Base-by-base conservation (phyloP, 2,329 filamentous ascomycete genomes). In the Paracamarosporium sp. region DNA sequence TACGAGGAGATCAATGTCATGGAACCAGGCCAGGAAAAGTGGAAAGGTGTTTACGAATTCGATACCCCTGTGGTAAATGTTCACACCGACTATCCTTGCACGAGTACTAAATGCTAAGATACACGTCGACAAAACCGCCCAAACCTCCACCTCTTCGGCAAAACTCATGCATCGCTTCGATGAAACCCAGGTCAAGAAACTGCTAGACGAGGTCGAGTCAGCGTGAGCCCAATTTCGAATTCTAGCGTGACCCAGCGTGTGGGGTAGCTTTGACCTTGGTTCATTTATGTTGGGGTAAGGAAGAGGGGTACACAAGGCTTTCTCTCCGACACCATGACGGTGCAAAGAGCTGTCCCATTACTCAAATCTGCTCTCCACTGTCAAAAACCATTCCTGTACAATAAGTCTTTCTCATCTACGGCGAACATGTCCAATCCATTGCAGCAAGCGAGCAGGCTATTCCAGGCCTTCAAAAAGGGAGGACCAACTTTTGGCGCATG, bases 121-220 rank as follows among this genome's bases (percentile, higher is more conserved):
- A 28, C 86, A 89, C 68, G 78, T 93, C 59, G 88, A 87, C 78
- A 88, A 85, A 56, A 55, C 63, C 45, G 58, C 78, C 79, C 30
- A 80, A 54, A 83, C 82, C 3, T 85, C 85, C 1, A 82, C 83
- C 5, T 68, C 86, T 60, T 87, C 89, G 1, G 77, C 85, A 55
- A 93, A 92, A 74, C 79, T 93, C 46, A 93, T 93, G 90, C 91
- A 93, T 73, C 84, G 89, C 17, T 91, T 93, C 75, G 88, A 85
- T 0, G 78, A 83, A 25, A 84, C 87, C 4, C 84, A 93, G 57
- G 85, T 94, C 2, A 80, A 86, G 59, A 82, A 80, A 17, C 85
- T 88, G 72, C 92, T 93, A 89, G 86, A 92, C 66, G 77, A 82
- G 46, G 76, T 64, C 24, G 75, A 76, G 33, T 50, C 47, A 8